phyloP scores from a whole-genome alignment of 2,329 filamentous ascomycete genomes.

The Pestalotiopsis sp. region DNA sequence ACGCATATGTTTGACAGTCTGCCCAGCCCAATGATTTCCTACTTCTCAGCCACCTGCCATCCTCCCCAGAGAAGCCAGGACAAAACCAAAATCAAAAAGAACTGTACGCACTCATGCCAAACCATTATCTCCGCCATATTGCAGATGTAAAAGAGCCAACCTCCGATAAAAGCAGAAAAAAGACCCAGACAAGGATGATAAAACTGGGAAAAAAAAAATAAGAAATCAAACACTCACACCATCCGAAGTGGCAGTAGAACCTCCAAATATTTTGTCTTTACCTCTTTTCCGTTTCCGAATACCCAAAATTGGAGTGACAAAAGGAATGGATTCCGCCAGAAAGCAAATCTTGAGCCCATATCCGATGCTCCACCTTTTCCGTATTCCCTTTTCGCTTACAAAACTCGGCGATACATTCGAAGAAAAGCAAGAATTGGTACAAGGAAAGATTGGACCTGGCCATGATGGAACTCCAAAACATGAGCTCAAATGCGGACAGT shows the following conservation, averaged over 20 bases:
- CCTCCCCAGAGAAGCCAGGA: no score
- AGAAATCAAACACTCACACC: no score
- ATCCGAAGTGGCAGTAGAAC: neutral
- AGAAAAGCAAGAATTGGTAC: neutral
- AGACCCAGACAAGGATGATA: neutral
- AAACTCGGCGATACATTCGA: neutral
- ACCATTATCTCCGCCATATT: neutral
- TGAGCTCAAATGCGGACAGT: neutral
- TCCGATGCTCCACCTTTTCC: no score
- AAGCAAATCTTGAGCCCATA: no score
- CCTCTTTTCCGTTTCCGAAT: neutral
- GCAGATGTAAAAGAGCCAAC: neutral
- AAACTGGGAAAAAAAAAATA: neutral
- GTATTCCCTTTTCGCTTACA: neutral
- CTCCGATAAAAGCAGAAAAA: neutral
- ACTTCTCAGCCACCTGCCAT: neutral
- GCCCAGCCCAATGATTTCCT: neutral
- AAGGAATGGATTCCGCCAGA: no score
- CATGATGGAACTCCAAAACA: no score
- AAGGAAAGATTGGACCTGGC: neutral
- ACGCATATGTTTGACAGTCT: constrained; percentile 8
- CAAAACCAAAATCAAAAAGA: neutral
- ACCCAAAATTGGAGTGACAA: no score
- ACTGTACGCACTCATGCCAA: constrained; percentile 10
- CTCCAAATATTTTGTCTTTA: neutral